These are phyloP conservation scores for Diplogelasinospora grovesii DNA, from an alignment of 495 filamentous ascomycete species.

Conservation along the genomic window DNA sequence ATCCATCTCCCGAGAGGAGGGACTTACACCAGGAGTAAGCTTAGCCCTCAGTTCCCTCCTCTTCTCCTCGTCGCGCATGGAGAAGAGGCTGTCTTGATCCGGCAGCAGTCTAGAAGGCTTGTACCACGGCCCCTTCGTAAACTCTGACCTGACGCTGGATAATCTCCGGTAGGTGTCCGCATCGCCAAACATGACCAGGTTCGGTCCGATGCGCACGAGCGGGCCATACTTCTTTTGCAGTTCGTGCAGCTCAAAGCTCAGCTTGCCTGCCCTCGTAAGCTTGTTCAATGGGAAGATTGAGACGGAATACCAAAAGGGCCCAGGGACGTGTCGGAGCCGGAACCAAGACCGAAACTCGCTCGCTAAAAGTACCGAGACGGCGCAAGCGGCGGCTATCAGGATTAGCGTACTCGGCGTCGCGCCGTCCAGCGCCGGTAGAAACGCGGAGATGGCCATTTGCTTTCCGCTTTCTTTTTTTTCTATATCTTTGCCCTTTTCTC, in stretches of 20 bases:
- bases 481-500: too few species aligned
- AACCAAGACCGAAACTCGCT: too few species aligned
- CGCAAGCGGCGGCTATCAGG: too few species aligned
- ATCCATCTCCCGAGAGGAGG: too few species aligned
- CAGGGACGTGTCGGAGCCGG: constrained; percentile 20
- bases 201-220: constrained; percentile 38
- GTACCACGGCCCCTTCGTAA: constrained; percentile 36
- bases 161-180: constrained; percentile 33
- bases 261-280: constrained; percentile 13
- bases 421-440: too few species aligned
- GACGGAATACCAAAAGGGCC: constrained; percentile 18
- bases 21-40: constrained; percentile 23
- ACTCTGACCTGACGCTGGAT: constrained; percentile 28
- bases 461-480: too few species aligned
- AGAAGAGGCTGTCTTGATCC: constrained; percentile 32
- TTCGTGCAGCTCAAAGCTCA: constrained; percentile 16
- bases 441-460: too few species aligned
- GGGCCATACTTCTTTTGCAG: constrained; percentile 22
- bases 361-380: too few species aligned
- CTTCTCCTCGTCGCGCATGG: constrained; percentile 16
- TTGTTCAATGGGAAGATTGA: constrained; percentile 19
- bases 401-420: too few species aligned
- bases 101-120: constrained; percentile 29
- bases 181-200: constrained; percentile 36
- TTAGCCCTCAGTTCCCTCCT: constrained; percentile 26